Evolutionary conservation across 1,284 basidiomycete species (phyloP).

Genomic region (Tilletia setariae): DNA sequence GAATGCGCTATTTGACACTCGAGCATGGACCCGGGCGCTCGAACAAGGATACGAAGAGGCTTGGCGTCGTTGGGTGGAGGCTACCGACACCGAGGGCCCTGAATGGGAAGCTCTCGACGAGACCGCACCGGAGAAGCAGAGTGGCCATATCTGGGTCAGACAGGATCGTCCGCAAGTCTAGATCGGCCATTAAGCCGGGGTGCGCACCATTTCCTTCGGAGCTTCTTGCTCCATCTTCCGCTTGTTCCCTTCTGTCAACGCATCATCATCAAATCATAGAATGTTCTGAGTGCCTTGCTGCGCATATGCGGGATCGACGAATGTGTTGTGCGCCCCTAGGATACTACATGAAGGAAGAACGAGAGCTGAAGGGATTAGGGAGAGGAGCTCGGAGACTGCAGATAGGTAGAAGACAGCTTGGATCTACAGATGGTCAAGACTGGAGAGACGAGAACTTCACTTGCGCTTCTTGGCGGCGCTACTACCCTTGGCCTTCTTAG

Average conservation of each 20-base stretch:
- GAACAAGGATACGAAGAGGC: constrained; percentile 61
- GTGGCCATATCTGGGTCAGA: constrained; percentile 34
- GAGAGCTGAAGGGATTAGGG: no score
- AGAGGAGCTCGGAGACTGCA: no score
- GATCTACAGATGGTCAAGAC: no score
- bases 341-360: no score
- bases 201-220: no score
- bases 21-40: constrained; percentile 61
- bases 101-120: constrained; percentile 49
- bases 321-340: no score
- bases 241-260: no score
- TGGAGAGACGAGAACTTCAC: not conserved
- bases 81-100: constrained; percentile 58
- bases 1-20: constrained; percentile 63
- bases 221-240: no score
- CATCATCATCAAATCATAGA: no score
- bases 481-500: not conserved
- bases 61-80: constrained; percentile 63
- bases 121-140: constrained; percentile 17
- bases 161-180: not conserved
- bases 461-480: constrained; percentile 11
- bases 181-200: not conserved
- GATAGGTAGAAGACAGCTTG: no score
- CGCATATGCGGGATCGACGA: no score
- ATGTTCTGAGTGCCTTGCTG: no score